Conservation (phyloP, 1,139 yeast genomes). For the Candida anutae region DNA sequence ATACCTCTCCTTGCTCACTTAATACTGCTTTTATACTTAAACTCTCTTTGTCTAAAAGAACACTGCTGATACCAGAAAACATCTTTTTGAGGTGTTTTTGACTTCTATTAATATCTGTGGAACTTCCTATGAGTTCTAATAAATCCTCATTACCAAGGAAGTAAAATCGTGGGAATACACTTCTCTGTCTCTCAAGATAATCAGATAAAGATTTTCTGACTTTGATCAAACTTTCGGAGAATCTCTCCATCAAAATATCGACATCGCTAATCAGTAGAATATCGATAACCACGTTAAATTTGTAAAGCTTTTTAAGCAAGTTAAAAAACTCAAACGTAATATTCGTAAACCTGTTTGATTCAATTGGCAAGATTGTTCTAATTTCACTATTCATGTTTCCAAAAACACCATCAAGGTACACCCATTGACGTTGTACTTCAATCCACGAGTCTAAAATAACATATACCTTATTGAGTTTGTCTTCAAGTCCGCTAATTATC, state of each 20-base stretch:
- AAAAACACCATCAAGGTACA: slow-evolving; percentile 76
- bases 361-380: slow-evolving; percentile 57
- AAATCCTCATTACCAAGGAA: slow-evolving; percentile 90
- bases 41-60: slow-evolving; percentile 32
- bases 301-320: slow-evolving; percentile 44
- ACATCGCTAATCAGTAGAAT: slow-evolving; percentile 48
- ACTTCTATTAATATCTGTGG: slow-evolving; percentile 39
- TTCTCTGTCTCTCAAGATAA: slow-evolving; percentile 75
- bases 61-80: slow-evolving; percentile 55
- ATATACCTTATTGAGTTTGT: slow-evolving; percentile 43
- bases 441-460: slow-evolving; percentile 63
- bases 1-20: slow-evolving; percentile 59
- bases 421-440: slow-evolving; percentile 87
- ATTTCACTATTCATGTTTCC: slow-evolving; percentile 48
- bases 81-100: slow-evolving; percentile 63
- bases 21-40: slow-evolving; percentile 38
- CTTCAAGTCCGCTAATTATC: slow-evolving; percentile 49
- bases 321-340: slow-evolving; percentile 55
- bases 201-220: slow-evolving; percentile 67
- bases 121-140: slow-evolving; percentile 71
- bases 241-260: slow-evolving; percentile 38
- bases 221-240: slow-evolving; percentile 48
- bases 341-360: slow-evolving; percentile 58
- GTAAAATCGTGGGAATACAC: slow-evolving; percentile 71
- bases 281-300: slow-evolving; percentile 49